Evolutionary conservation across 2,329 filamentous ascomycete genomes (phyloP).

Genomic region (Colletotrichum siamense): DNA sequence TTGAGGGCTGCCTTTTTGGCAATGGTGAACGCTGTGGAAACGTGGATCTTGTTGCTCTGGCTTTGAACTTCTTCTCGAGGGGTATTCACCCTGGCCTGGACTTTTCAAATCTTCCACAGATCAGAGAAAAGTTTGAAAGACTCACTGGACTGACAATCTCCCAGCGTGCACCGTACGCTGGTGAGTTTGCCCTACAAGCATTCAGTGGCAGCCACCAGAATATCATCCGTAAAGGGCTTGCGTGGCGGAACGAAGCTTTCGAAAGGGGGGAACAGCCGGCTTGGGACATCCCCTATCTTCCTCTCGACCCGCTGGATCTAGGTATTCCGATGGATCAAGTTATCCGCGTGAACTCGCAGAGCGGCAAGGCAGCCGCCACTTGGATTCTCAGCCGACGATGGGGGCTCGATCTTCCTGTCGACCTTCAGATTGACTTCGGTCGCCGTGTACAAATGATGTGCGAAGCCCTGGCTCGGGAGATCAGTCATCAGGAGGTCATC

Average conservation of each 20-base stretch:
- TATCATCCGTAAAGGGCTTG: not conserved
- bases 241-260: not conserved
- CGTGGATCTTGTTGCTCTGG: not conserved
- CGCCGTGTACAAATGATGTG: slow-evolving; percentile 5
- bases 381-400: not conserved
- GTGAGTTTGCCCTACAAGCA: not conserved
- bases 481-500: not conserved
- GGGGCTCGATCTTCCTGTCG: not conserved
- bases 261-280: not conserved
- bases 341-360: not conserved
- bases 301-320: not conserved
- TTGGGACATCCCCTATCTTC: slow-evolving; percentile 6
- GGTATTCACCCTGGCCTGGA: not conserved
- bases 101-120: not conserved
- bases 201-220: slow-evolving; percentile 4
- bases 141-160: not conserved
- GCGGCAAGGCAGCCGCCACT: not conserved
- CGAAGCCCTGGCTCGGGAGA: slow-evolving; percentile 3
- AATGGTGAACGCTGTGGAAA: slow-evolving; percentile 2
- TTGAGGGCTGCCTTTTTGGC: slow-evolving; percentile 2
- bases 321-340: not conserved
- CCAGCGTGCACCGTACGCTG: not conserved
- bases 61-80: not conserved
- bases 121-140: not conserved
- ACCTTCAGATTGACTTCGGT: not conserved